These are phyloP conservation scores for Bacidia rubella DNA, from an alignment of 495 filamentous ascomycete species.

Conservation along the genomic window DNA sequence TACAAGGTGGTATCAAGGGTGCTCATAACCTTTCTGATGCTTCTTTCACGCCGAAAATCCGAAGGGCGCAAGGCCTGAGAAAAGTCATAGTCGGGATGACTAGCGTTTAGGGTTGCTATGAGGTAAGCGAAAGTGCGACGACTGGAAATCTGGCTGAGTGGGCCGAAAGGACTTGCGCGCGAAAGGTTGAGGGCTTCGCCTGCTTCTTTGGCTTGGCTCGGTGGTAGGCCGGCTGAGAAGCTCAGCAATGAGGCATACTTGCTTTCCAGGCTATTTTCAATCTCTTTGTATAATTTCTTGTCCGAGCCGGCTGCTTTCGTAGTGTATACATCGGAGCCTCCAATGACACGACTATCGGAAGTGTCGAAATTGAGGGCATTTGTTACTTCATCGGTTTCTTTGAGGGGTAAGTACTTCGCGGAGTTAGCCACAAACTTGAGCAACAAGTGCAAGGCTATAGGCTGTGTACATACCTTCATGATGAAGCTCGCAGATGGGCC, in stretches of 20 bases:
- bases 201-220: constrained; percentile 47
- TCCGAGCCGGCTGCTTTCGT: constrained; percentile 89
- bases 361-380: constrained; percentile 90
- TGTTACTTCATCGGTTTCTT: constrained; percentile 75
- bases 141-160: constrained; percentile 69
- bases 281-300: constrained; percentile 92
- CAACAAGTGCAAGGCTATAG: neutral
- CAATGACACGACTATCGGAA: constrained; percentile 73
- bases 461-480: constrained; percentile 14
- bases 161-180: constrained; percentile 80
- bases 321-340: constrained; percentile 90
- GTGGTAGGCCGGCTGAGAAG: constrained; percentile 66
- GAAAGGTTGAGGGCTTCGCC: constrained; percentile 57
- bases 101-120: constrained; percentile 95
- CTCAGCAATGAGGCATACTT: constrained; percentile 81
- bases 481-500: neutral
- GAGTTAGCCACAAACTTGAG: neutral
- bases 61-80: constrained; percentile 73
- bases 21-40: constrained; percentile 62
- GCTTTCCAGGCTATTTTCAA: constrained; percentile 74
- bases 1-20: constrained; percentile 73
- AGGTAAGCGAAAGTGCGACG: constrained; percentile 89
- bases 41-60: constrained; percentile 73
- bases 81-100: constrained; percentile 96
- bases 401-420: constrained; percentile 73